Evolutionary conservation across 768 basidiomycete species (phyloP), one percentile per base, ranked within the genome.

Genomic region (Rhodosporidiobolus sp.): DNA sequence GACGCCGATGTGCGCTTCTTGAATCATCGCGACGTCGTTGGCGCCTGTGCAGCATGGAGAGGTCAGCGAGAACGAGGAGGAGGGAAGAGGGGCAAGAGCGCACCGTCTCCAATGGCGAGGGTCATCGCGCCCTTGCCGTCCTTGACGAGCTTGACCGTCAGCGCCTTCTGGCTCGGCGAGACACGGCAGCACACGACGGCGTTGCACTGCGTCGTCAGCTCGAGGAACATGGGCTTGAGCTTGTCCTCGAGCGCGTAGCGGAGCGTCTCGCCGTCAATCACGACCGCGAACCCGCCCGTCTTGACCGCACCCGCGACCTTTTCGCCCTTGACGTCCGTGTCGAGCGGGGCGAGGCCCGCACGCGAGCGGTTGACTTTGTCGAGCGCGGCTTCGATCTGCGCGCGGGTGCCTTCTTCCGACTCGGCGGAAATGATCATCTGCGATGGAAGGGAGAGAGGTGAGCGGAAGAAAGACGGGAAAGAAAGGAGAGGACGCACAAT

Each of bases 11-110:
- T 98, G 94, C n/a, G 95, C 95, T 79, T 95, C 95, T 80, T 98
- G 95, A 69, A 98, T 98, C 95, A 98, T 98, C 11, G 94, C 94
- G 32, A 98, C 95, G 79, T 98, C 95, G 79, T 98, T 98, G 24
- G 95, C 95, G 48, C 74, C 83, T 79, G 48, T 12, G 34, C n/a
- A 34, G 20, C 14, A 17, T 20, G 22, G 26, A 50, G 35, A 34
- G 30, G n/a, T 56, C 26, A 28, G 46, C 43, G 53, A 43, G 28
- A 38, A 16, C 20, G 28, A 26, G 45, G 12, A 30, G 24, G 43
- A 46, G 22, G 46, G 22, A 35, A 35, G 20, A 45, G 30, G 20
- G 19, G 28, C 20, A n/a, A n/a, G n/a, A 16, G 28, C 65, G 35
- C 16, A 65, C 92, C 93, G 77, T 98, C 95, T 17, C 95, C 95